Evolutionary conservation across 2,329 filamentous ascomycete genomes (phyloP), one percentile per base, ranked within the genome.

Genomic region (Blastomyces parvus): DNA sequence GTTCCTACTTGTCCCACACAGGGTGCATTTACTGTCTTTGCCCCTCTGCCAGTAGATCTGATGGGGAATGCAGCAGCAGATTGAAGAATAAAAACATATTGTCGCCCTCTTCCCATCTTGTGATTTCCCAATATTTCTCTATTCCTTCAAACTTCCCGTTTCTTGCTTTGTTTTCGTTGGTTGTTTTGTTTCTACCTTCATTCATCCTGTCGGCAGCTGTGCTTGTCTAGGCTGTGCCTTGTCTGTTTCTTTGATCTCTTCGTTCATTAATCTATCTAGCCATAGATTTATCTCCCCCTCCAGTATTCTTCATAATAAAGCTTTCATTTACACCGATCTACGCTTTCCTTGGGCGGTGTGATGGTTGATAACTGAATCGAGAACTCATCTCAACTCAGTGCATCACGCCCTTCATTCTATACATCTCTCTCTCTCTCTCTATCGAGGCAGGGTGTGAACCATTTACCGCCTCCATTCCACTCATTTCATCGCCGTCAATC

Each of bases 391-490:
- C n/a, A 57, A 25, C 22, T 42, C 36, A 25, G 13, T 7, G 2
- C 33, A 57, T 3, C 55, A n/a, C 11, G 5, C 55, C 55, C 14
- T 33, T 58, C 25, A 58, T 58, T 58, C n/a, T 5, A 58, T 19
- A 38, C 33, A 8, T n/a, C 22, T 19, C 19, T 13, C 27, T 19
- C 19, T 13, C 27, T 14, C 11, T 52, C n/a, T 40, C 33, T 13
- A 25, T 36, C 33, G n/a, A 25, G 57, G 40, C 40, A 42, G 19
- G 59, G 44, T 6, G 42, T 33, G 11, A 62, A 56, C 22, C 57
- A 36, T n/a, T 64, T 67, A 13, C 22, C 40, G 42, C 56, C 38
- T 61, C 60, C 60, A 25, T 60, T 60, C n/a, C 42, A 57, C 46
- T 53, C 22, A 63, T 62, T 40, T 50, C 14, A 57, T 56, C 57